Evolutionary conservation across 495 filamentous ascomycete genomes (phyloP), one percentile per base, ranked within the genome.

Genomic region (Podospora comata): DNA sequence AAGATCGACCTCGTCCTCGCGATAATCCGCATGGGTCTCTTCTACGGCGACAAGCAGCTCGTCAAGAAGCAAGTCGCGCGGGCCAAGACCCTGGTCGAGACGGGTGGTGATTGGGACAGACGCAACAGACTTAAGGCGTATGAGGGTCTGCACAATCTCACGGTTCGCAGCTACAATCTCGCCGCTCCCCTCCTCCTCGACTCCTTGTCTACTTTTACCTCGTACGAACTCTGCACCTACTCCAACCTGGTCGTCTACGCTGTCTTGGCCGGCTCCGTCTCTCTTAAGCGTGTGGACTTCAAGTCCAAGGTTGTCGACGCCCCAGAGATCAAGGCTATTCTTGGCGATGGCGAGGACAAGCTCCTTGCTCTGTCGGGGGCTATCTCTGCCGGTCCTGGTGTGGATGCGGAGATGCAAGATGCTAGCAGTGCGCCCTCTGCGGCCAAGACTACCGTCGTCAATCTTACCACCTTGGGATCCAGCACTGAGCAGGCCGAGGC

Each of bases 261-360:
- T 1, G 93, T 98, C 56, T 88, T 99, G 59, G 93, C 95, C 53
- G 95, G 95, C 65, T 95, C 94, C 4, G 87, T 98, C 64, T 94
- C 94, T 34, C 85, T 99, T 64, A 97, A 97, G 83, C 89, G 95
- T 57, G 92, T 98, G 13, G 95, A 99, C 79, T 99, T 99, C 85
- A 99, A 99, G 83, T 91, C 90, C 66, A 97, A 97, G 81, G 95
- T 99, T 20, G 92, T 97, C 57, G 95, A 99, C 78, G 96, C 95
- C 15, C 94, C 95, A 3, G 95, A 99, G 80, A 97, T 98, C 83
- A 92, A 92, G 79, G 96, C 95, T 19, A 94, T 99, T 61, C 85
- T 99, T 9, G 95, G 96, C 65, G 89, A 93, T 72, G 88, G 90
- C 27, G 92, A 94, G 65, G 94, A 97, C 71, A 92, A 91, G 73